These are phyloP conservation scores for Pulveroboletus sp. DNA, from an alignment of 768 basidiomycete genomes.

Conservation along the genomic window DNA sequence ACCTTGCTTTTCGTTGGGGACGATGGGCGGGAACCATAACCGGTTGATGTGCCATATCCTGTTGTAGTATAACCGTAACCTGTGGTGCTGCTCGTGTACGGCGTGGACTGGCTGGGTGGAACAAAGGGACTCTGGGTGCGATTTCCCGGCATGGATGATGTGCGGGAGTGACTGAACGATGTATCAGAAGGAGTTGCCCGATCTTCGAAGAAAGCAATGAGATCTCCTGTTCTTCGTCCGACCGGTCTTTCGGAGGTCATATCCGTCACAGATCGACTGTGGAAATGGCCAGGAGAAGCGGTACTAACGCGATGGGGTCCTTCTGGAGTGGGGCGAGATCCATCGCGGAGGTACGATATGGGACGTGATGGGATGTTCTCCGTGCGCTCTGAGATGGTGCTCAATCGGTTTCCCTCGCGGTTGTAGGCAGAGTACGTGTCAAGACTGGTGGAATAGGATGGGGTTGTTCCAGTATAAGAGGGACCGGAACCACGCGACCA, in stretches of 20 bases:
- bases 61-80: constrained; percentile 35
- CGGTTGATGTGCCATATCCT: constrained; percentile 27
- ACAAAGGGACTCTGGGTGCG: constrained; percentile 29
- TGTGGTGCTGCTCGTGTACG: constrained; percentile 35
- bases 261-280: constrained; percentile 59
- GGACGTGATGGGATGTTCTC: constrained; percentile 66
- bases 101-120: constrained; percentile 38
- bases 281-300: constrained; percentile 38
- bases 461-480: constrained; percentile 32
- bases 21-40: constrained; percentile 42
- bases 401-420: constrained; percentile 50
- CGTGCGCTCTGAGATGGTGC: constrained; percentile 75
- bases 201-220: constrained; percentile 73
- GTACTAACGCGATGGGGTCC: constrained; percentile 36
- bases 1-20: constrained; percentile 45
- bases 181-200: constrained; percentile 39
- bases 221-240: constrained; percentile 57
- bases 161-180: constrained; percentile 46
- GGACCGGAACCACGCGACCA: constrained; percentile 53
- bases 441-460: constrained; percentile 35
- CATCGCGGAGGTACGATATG: constrained; percentile 38
- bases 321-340: constrained; percentile 39
- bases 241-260: constrained; percentile 44
- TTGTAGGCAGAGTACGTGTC: constrained; percentile 37
- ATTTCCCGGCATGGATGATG: constrained; percentile 47